Percentiles rank a stretch among this genome's conserved stretches.
Evolutionary conservation across 306 rosid genomes (phyloP).

Genomic region (Quercus dentata): DNA sequence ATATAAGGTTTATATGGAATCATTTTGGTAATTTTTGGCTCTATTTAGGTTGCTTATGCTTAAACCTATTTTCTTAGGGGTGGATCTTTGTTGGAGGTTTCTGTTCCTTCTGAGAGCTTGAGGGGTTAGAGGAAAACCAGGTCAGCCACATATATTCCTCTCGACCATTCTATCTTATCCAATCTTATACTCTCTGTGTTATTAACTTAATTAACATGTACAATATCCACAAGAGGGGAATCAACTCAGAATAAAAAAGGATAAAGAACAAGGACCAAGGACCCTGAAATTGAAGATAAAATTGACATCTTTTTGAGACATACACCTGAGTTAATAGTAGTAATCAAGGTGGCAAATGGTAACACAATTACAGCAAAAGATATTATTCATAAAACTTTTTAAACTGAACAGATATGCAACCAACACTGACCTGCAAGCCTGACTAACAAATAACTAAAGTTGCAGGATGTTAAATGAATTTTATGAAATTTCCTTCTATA

Average conservation of each 20-base stretch:
- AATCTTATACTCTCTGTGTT: no score
- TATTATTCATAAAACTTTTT: not conserved
- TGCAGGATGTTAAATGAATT: not conserved
- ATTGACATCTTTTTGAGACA: not conserved
- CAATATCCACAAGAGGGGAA: no score
- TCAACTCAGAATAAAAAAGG: not conserved
- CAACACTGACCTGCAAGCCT: not conserved
- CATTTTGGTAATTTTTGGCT: no score
- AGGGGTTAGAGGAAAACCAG: no score
- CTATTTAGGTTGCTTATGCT: no score
- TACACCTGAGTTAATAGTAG: not conserved
- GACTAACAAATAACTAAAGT: not conserved
- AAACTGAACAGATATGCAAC: not conserved
- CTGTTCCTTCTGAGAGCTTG: no score
- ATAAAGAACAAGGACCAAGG: not conserved
- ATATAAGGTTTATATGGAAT: no score
- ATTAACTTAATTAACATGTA: not conserved
- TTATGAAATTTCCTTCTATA: not conserved
- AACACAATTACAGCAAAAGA: not conserved
- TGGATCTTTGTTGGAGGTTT: no score
- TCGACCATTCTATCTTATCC: no score
- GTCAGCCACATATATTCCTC: no score
- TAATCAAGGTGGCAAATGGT: not conserved
- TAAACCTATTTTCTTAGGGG: no score
- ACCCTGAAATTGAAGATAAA: not conserved